phyloP scores from a whole-genome alignment of 441 rosid species.

The Erysimum cheiri region DNA sequence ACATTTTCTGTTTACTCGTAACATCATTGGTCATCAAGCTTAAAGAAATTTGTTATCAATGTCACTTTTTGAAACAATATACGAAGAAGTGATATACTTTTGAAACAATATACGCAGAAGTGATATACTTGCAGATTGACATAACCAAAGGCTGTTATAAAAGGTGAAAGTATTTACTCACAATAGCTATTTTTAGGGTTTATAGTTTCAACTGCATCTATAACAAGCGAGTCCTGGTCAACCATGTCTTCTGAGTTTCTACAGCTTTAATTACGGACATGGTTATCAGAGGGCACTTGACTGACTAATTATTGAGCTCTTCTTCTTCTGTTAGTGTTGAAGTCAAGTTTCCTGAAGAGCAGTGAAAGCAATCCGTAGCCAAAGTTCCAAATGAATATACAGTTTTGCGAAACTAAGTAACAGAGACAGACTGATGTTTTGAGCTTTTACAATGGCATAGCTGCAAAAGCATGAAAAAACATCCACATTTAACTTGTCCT shows the following conservation, averaged over 20 bases:
- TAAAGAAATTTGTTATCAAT: slow-evolving; percentile 14
- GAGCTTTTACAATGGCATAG: slow-evolving; percentile 33
- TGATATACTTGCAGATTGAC: not conserved
- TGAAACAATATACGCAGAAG: slow-evolving; percentile 22
- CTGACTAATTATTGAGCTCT: slow-evolving; percentile 6
- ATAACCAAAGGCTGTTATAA: slow-evolving; percentile 1
- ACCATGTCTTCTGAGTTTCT: not conserved
- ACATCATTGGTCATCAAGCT: slow-evolving; percentile 16
- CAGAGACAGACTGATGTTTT: slow-evolving; percentile 21
- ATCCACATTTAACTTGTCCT: slow-evolving; percentile 21
- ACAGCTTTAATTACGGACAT: not conserved
- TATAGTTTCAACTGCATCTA: not conserved
- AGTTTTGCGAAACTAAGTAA: slow-evolving; percentile 28
- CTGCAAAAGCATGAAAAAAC: slow-evolving; percentile 29
- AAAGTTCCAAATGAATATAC: slow-evolving; percentile 43
- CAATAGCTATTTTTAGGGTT: not conserved
- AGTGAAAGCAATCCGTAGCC: slow-evolving; percentile 32
- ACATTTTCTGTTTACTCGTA: slow-evolving; percentile 1
- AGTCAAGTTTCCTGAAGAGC: slow-evolving; percentile 12
- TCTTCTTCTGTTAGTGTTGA: not conserved
- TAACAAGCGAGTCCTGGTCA: not conserved
- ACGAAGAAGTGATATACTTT: slow-evolving; percentile 6
- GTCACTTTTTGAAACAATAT: slow-evolving; percentile 21
- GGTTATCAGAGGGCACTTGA: not conserved
- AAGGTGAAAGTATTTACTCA: not conserved